Evolutionary conservation across 805 yeast genomes (phyloP), one percentile per base, ranked within the genome.

Genomic region (Candida rishiriensis): DNA sequence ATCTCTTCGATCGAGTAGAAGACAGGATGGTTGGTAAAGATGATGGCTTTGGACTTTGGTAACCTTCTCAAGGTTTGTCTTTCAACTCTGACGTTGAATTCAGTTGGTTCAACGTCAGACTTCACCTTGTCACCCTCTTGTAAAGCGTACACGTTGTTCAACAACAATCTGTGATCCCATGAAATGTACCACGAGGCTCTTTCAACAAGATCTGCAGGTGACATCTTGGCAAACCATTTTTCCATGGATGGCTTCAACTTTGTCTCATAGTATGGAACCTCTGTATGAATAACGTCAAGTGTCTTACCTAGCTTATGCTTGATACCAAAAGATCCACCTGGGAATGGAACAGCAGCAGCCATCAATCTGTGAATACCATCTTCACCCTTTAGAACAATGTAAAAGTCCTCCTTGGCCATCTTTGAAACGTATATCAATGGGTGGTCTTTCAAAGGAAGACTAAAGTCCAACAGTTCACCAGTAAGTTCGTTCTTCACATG

Each of bases 311-410:
- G 52, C 51, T 83, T 83, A 45, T 72, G 56, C 51, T 69, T 60
- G 43, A 83, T 77, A 43, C 83, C 83, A 63, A 84, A 83, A 1
- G 83, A 77, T 3, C 89, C 89, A 39, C 90, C 90, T 3, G 89
- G 88, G 60, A 83, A 83, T 6, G 88, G 88, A 33, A 83, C 89
- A 1, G 84, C 88, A 4, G 85, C 88, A 1, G 87, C 90, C 32
- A 72, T 75, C 42, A 83, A 65, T 59, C 83, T 80, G 60, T 83
- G 88, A 36, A 58, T 54, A 2, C 79, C 85, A 51, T 78, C 75
- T 48, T 78, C 73, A 39, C 54, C 61, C 54, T 80, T 74, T 56
- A 68, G 58, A 37, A 81, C 88, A 33, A 83, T 48, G 56, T 83
- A 84, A 56, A 83, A 84, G 61, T 83, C 90, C 56, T 83, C 90